Evolutionary conservation across 495 filamentous ascomycete genomes (phyloP), one percentile per base, ranked within the genome.

Genomic region (Pseudotulostoma volvatum): DNA sequence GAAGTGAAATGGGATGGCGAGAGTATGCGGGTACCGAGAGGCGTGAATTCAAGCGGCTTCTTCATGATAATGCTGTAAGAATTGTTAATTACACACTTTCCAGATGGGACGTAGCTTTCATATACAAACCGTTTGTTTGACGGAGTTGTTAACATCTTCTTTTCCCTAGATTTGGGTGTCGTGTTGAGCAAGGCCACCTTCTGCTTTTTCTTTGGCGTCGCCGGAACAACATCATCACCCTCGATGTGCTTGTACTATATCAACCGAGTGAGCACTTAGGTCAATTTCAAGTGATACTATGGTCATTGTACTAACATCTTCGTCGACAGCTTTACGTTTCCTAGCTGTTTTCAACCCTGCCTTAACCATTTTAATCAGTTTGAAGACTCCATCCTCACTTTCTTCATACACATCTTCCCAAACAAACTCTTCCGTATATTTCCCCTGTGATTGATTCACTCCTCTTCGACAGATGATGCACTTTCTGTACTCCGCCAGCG

Each of bases 21-120:
- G 36, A 99, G 74, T 17, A 81, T 62, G 28, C 92, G 77, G 17
- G 86, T 96, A 2, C 84, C 84, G 7, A 97, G 68, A 0, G 90
- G 90, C 0, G 90, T 97, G 54, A 95, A 95, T 54, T 95, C 86
- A 30, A 97, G 73, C 3, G 85, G 79, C 44, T 85, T 93, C 54
- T 94, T 97, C 36, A 93, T 65, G 11, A 83, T 58, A 36, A 95
- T 77, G 38, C 74, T 77, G 44, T 44, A 39, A 21, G 15, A 16
- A 37, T 33, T 34, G 5, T 28, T 28, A 28, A 11, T 28, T n/a
- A n/a, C n/a, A n/a, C n/a, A n/a, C n/a, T n/a, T n/a, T n/a, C n/a
- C n/a, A 18, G 11, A 11, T 28, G 19, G 35, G 28, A 41, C 28
- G 3, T 7, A 35, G 9, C 32, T 15, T 7, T 28, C 8, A 34